Evolutionary conservation across 768 basidiomycete species (phyloP), one percentile per base, ranked within the genome.

Genomic region (Suillus decipiens): DNA sequence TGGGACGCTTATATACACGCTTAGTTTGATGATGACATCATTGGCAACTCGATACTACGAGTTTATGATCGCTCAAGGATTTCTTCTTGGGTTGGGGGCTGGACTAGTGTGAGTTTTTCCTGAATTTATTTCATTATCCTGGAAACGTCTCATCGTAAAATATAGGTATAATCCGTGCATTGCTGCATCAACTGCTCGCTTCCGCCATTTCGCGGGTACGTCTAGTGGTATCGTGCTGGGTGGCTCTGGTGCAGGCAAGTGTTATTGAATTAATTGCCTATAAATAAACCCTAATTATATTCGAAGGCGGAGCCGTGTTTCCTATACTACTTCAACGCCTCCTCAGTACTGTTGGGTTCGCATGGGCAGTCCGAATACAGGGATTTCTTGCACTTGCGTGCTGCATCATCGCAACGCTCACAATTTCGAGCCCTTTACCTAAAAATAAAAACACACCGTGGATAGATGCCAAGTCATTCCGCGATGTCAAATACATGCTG

Each of bases 11-110:
- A 68, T 82, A 47, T 82, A 79, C 64, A 71, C 80, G 5, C 67
- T 82, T 22, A 80, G 84, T 61, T 78, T 84, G 47, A 79, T 86
- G 73, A 72, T 84, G 69, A 85, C 83, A 9, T 86, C 84, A 71
- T 66, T 88, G 33, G 83, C 82, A 56, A 60, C 22, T 15, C 34
- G 36, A 17, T 61, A 61, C 56, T 59, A 61, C 33, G 6, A 61
- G 41, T 61, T 61, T 55, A 59, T 57, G 56, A 28, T 39, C 10
- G 54, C 55, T 34, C 60, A 61, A 61, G 61, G 59, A n/a, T 24
- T 60, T 47, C 43, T 60, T 24, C 43, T 60, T 19, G 59, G 59
- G 15, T n/a, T 60, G 22, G 59, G 59, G 19, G 37, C 43, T 11
- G 59, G 59, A 33, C 22, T 60, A 24, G 33, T 60, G 59, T 60